These are phyloP conservation scores for Sedum album DNA, from an alignment of 164 flowering plant genomes.

Conservation along the genomic window DNA sequence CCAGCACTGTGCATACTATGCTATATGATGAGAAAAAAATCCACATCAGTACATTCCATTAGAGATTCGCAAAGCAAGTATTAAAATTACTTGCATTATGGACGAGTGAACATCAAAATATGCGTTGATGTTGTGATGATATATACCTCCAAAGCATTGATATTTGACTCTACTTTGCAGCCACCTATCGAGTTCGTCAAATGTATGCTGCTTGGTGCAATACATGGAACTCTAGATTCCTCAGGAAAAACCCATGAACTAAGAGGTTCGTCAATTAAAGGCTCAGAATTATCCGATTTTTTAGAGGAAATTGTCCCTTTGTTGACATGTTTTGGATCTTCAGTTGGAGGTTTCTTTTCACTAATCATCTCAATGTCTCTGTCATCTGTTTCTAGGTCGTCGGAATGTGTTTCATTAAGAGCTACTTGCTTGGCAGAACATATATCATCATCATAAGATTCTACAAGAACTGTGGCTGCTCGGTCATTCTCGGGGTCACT, in stretches of 20 bases:
- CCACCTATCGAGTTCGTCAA: constrained; percentile 25
- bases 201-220: constrained; percentile 35
- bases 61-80: not conserved
- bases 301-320: constrained; percentile 14
- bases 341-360: constrained; percentile 8
- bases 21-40: not conserved
- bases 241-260: constrained; percentile 44
- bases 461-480: constrained; percentile 17
- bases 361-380: constrained; percentile 9
- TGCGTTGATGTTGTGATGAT: not conserved
- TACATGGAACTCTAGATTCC: constrained; percentile 34
- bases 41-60: not conserved
- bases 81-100: not conserved
- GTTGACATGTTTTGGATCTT: constrained; percentile 4
- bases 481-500: not conserved
- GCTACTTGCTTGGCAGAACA: constrained; percentile 5
- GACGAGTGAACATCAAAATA: not conserved
- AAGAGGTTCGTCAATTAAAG: constrained; percentile 18
- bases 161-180: constrained; percentile 9
- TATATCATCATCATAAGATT: constrained; percentile 8
- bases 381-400: constrained; percentile 10
- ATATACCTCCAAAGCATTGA: constrained; percentile 13
- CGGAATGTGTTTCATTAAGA: not conserved
- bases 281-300: constrained; percentile 12
- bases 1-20: not conserved